Evolutionary conservation across 306 rosid genomes (phyloP).

Genomic region (Vigna trinervia): DNA sequence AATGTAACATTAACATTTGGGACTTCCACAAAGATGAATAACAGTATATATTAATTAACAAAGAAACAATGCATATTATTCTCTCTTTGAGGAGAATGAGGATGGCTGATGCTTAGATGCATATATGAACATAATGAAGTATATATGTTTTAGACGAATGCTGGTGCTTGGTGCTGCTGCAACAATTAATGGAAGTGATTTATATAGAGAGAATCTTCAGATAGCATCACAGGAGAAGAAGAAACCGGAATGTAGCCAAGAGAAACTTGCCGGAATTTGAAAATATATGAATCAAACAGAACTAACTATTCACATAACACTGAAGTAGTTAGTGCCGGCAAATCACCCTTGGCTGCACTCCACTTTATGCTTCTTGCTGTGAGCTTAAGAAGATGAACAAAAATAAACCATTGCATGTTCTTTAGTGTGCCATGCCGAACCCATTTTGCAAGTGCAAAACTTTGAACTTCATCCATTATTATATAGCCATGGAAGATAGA

Average conservation of each 20-base stretch:
- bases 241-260: conserved; percentile 45
- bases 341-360: conserved; percentile 54
- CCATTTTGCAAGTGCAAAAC: conserved; percentile 19
- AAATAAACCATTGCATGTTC: neutral
- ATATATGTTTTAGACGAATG: too few relatives aligned
- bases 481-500: conserved; percentile 1
- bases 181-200: too few relatives aligned
- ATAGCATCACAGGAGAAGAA: conserved; percentile 39
- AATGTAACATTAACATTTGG: too few relatives aligned
- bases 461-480: neutral
- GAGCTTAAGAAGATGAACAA: conserved; percentile 15
- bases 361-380: conserved; percentile 44
- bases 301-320: neutral
- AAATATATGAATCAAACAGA: neutral
- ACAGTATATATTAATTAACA: too few relatives aligned
- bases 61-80: too few relatives aligned
- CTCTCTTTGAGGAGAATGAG: too few relatives aligned
- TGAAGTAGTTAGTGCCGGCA: conserved; percentile 21
- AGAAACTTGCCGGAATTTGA: conserved; percentile 36
- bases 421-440: neutral
- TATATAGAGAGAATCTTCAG: neutral
- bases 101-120: too few relatives aligned
- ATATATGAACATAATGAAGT: too few relatives aligned
- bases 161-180: too few relatives aligned
- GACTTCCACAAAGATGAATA: too few relatives aligned